phyloP scores from a whole-genome alignment of 768 basidiomycete species.

The Boletus rex-veris region DNA sequence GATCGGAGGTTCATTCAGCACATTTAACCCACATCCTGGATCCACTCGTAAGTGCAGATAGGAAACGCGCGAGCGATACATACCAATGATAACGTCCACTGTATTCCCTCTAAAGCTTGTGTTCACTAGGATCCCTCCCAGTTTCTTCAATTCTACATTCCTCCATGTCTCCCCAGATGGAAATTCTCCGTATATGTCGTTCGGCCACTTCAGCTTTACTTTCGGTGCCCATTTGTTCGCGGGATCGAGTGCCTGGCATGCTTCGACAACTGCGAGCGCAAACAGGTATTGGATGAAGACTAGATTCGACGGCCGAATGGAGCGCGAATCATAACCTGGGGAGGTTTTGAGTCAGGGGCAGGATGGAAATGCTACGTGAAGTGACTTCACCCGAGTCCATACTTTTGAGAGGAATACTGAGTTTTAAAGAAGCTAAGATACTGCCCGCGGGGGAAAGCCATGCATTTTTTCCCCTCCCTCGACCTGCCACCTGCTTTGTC shows the following conservation, averaged over 20 bases:
- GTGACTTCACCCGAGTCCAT: conserved; percentile 3
- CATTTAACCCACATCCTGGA: conserved; percentile 85
- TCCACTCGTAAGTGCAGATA: background rate
- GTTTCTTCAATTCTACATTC: conserved; percentile 57
- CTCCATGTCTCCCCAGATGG: conserved; percentile 34
- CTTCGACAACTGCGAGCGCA: conserved; percentile 85
- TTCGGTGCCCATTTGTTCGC: conserved; percentile 43
- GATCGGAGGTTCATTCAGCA: conserved; percentile 78
- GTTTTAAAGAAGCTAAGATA: conserved; percentile 55
- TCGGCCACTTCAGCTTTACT: conserved; percentile 93
- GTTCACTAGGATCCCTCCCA: conserved; percentile 91
- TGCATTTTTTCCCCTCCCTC: conserved; percentile 83
- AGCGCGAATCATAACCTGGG: conserved; percentile 2
- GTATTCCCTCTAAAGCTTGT: conserved; percentile 73
- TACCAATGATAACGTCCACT: conserved; percentile 81
- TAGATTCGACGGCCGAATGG: conserved; percentile 48
- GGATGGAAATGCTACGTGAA: background rate
- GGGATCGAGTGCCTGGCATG: conserved; percentile 59
- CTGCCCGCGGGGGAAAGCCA: conserved; percentile 94
- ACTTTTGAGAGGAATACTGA: conserved; percentile 20
- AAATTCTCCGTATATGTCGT: conserved; percentile 81
- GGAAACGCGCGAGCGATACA: conserved; percentile 20
- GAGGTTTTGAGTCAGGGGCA: background rate
- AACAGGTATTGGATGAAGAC: conserved; percentile 95
- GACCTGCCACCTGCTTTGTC: conserved; percentile 80